These are phyloP conservation scores for Aspergillus sp. DNA, from an alignment of 2,329 filamentous ascomycete species.

Conservation along the genomic window DNA sequence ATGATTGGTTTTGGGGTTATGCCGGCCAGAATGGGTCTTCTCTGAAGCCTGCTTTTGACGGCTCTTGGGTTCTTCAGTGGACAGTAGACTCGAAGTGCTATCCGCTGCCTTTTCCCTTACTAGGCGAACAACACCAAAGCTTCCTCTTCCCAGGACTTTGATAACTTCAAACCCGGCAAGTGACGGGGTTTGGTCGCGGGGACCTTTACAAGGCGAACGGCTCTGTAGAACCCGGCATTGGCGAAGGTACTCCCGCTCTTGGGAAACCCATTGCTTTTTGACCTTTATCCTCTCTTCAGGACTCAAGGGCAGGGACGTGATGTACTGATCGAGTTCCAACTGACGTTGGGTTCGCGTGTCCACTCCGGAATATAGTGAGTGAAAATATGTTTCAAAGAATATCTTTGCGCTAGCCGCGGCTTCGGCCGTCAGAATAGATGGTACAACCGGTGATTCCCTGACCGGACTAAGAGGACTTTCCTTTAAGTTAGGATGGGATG, in stretches of 20 bases:
- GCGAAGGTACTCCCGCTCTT: constrained; percentile 74
- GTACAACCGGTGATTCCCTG: constrained; percentile 12
- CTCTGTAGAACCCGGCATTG: constrained; percentile 70
- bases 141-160: constrained; percentile 85
- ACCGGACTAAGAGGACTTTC: constrained; percentile 9
- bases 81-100: not conserved
- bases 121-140: constrained; percentile 87
- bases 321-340: constrained; percentile 61
- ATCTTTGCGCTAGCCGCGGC: constrained; percentile 77
- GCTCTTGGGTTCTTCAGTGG: constrained; percentile 11
- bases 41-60: constrained; percentile 14
- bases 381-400: constrained; percentile 81
- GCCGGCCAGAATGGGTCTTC: constrained; percentile 21
- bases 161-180: constrained; percentile 74
- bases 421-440: constrained; percentile 65
- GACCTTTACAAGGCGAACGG: constrained; percentile 47
- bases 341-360: constrained; percentile 63
- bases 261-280: constrained; percentile 60
- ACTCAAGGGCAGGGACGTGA: constrained; percentile 58
- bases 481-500: constrained; percentile 1
- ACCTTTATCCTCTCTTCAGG: constrained; percentile 56
- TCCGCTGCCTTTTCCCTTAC: constrained; percentile 63
- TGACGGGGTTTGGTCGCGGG: constrained; percentile 51
- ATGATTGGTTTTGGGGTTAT: constrained; percentile 25
- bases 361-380: constrained; percentile 60